Evolutionary conservation across 371 early-diverging fungal species (phyloP).

Genomic region (Mortierella sp.): DNA sequence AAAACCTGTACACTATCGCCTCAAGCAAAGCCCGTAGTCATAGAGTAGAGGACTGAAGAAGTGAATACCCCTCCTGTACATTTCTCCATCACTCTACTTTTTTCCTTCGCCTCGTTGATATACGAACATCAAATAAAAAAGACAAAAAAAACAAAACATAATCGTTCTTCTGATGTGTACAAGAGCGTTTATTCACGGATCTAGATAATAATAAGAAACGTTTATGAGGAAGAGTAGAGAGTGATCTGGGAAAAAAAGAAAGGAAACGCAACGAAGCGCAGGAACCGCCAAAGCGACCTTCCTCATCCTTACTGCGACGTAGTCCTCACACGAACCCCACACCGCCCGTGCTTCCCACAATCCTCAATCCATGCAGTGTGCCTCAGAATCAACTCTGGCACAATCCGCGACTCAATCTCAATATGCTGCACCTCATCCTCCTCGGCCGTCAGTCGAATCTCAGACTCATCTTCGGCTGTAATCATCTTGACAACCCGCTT

Average conservation of each 20-base stretch:
- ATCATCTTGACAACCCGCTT: constrained; percentile 88
- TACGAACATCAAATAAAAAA: not conserved
- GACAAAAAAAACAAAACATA: not conserved
- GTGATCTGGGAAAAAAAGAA: too few species aligned
- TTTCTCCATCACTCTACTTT: not conserved
- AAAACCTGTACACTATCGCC: not conserved
- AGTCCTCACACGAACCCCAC: constrained; percentile 30
- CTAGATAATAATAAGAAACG: too few species aligned
- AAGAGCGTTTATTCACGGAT: too few species aligned
- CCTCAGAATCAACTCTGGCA: constrained; percentile 79
- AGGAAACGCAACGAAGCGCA: too few species aligned
- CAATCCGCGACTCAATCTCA: constrained; percentile 92
- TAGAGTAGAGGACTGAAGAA: not conserved
- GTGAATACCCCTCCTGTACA: not conserved
- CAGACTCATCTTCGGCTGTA: constrained; percentile 66
- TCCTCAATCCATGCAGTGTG: constrained; percentile 76
- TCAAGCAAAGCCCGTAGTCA: not conserved
- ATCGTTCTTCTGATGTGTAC: not conserved
- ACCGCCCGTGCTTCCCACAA: constrained; percentile 46
- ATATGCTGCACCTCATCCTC: constrained; percentile 67
- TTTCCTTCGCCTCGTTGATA: not conserved
- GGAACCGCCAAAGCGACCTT: too few species aligned
- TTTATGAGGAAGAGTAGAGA: too few species aligned
- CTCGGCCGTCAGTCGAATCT: constrained; percentile 74
- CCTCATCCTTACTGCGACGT: not conserved